Evolutionary conservation across 768 basidiomycete genomes (phyloP), one percentile per base, ranked within the genome.

Genomic region (Tricholoma terreum): DNA sequence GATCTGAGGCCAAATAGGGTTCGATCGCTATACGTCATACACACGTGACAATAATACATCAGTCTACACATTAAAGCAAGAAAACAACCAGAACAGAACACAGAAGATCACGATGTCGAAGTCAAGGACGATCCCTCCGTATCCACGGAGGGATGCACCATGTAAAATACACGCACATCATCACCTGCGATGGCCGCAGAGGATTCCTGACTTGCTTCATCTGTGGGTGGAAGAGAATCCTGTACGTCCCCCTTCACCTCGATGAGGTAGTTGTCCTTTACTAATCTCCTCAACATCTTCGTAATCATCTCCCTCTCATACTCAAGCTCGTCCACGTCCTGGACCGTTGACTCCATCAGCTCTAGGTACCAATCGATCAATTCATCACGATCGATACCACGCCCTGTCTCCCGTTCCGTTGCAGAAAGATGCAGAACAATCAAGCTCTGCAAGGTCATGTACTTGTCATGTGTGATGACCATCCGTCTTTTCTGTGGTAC

Each of bases 351-450:
- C 71, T 99, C 97, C 70, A 85, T 89, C 61, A 83, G 73, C 75
- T 99, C 97, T 55, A 98, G 81, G 68, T 98, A 98, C 95, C 94
- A 96, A 69, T 96, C 93, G 60, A 96, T 89, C 55, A 99, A 80
- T 64, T 97, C 95, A 62, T 96, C 94, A 45, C 88, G 81, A 65
- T 94, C 90, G 38, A 96, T 74, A 2, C 95, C 95, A 52, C 73
- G 78, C 17, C 87, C 88, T 0, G 83, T 87, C 64, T 85, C 83
- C 24, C 82, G 79, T 74, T 99, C 97, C 11, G 85, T 76, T 35
- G 87, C 84, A 15, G 85, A 77, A 22, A 99, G 75, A 64, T 94
- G 89, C 56, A 95, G 67, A 27, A 99, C 86, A 64, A 97, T 84
- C 62, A 98, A 78, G 66, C 87, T 90, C 76, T 94, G 94, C 63